These are phyloP conservation scores for Thraustotheca clavata DNA, from an alignment of 352 stramenopile genomes.

Conservation along the genomic window DNA sequence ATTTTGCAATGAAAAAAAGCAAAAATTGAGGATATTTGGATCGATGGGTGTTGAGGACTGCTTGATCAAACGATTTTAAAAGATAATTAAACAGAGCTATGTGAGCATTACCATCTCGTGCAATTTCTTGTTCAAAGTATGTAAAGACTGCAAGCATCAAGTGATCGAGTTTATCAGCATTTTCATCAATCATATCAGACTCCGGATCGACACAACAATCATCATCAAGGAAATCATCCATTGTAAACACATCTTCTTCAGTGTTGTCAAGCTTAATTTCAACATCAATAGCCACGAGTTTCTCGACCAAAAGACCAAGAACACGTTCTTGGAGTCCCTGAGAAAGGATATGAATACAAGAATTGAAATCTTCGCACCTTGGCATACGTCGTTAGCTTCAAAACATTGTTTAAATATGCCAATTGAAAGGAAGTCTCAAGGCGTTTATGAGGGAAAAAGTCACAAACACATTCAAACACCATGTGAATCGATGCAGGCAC, in stretches of 20 bases:
- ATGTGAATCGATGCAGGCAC: slow-evolving; percentile 69
- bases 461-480: slow-evolving; percentile 62
- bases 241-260: slow-evolving; percentile 74
- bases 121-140: slow-evolving; percentile 45
- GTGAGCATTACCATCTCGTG: slow-evolving; percentile 7
- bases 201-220: slow-evolving; percentile 24
- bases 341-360: neutral
- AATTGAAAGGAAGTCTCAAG: slow-evolving; percentile 56
- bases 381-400: slow-evolving; percentile 59
- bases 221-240: slow-evolving; percentile 62
- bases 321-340: slow-evolving; percentile 67
- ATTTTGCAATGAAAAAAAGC: slow-evolving; percentile 81
- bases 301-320: slow-evolving; percentile 77
- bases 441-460: slow-evolving; percentile 79
- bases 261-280: slow-evolving; percentile 85
- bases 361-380: slow-evolving; percentile 11
- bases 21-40: slow-evolving; percentile 92
- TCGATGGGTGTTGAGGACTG: slow-evolving; percentile 82
- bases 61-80: slow-evolving; percentile 79
- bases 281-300: slow-evolving; percentile 79
- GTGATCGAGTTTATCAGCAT: slow-evolving; percentile 81
- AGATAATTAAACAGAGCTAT: slow-evolving; percentile 64
- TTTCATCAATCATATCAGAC: slow-evolving; percentile 50
- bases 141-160: slow-evolving; percentile 87
- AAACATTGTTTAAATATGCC: slow-evolving; percentile 59